These are phyloP conservation scores for Aspergillus candidus DNA, from an alignment of 2,329 filamentous ascomycete species.

Conservation along the genomic window DNA sequence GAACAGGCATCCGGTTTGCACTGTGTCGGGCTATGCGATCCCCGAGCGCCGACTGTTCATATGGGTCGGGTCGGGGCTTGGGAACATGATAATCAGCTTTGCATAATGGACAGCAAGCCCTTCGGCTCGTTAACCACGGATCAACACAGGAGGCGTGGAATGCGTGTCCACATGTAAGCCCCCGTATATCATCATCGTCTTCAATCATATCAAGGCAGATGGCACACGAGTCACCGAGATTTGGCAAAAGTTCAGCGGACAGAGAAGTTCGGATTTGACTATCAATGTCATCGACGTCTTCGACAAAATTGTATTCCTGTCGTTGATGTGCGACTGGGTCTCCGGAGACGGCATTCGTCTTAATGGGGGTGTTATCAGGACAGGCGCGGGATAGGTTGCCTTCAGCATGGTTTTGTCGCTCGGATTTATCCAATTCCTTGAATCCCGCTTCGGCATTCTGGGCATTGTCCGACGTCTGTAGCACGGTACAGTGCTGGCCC, in stretches of 20 bases:
- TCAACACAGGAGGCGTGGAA: slow-evolving; percentile 96
- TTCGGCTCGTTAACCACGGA: slow-evolving; percentile 89
- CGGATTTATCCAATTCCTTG: slow-evolving; percentile 13
- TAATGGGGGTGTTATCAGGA: background rate
- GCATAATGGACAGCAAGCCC: slow-evolving; percentile 93
- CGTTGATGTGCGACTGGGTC: slow-evolving; percentile 18
- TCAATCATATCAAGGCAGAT: slow-evolving; percentile 94
- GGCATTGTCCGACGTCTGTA: slow-evolving; percentile 11
- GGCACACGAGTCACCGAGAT: slow-evolving; percentile 86
- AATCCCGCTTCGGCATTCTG: slow-evolving; percentile 8
- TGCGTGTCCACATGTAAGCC: slow-evolving; percentile 91
- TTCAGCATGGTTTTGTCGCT: background rate
- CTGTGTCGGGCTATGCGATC: slow-evolving; percentile 29
- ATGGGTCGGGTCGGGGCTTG: slow-evolving; percentile 67
- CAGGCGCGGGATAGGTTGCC: background rate
- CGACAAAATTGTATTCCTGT: slow-evolving; percentile 50
- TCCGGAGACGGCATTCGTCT: slow-evolving; percentile 3
- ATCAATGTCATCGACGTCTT: slow-evolving; percentile 68
- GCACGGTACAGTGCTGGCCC: slow-evolving; percentile 14
- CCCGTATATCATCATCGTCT: slow-evolving; percentile 91
- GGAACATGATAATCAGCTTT: slow-evolving; percentile 97
- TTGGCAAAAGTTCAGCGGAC: slow-evolving; percentile 71
- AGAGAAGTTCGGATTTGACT: slow-evolving; percentile 76
- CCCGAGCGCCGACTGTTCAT: slow-evolving; percentile 20
- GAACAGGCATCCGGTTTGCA: slow-evolving; percentile 20